Evolutionary conservation across 2,329 filamentous ascomycete species (phyloP).

Genomic region (Paraphoma chrysanthemicola): DNA sequence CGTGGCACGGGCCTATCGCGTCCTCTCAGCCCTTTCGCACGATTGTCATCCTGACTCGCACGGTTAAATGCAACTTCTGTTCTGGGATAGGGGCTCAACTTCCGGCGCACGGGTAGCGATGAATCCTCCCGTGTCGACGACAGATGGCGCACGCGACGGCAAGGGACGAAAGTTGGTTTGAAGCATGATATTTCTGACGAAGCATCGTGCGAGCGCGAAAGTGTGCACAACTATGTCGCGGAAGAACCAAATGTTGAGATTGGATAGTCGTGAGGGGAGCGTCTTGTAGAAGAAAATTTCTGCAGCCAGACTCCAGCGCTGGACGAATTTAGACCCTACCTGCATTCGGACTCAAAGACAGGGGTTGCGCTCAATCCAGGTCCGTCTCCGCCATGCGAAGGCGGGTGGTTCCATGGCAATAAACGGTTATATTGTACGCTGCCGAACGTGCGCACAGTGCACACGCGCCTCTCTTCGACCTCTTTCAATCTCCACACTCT

Average conservation of each 20-base stretch:
- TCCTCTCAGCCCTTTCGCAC: neutral
- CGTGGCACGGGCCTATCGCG: neutral
- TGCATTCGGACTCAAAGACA: neutral
- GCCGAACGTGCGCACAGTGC: neutral
- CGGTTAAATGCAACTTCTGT: conserved; percentile 5
- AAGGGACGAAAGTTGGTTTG: neutral
- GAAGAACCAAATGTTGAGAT: neutral
- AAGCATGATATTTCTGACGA: neutral
- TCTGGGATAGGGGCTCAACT: conserved; percentile 3
- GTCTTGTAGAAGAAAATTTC: too few species aligned
- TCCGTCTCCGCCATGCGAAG: neutral
- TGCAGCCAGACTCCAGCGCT: neutral
- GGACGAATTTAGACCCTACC: neutral
- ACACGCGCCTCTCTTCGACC: neutral
- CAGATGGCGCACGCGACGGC: neutral
- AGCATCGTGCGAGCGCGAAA: neutral
- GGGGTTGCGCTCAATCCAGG: neutral
- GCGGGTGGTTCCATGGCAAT: neutral
- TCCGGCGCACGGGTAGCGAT: conserved; percentile 2
- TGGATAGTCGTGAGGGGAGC: too few species aligned
- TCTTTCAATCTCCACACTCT: neutral
- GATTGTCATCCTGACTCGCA: neutral
- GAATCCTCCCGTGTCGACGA: conserved; percentile 3
- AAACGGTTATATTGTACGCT: neutral
- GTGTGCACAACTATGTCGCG: neutral